Evolutionary conservation across 768 basidiomycete species (phyloP).

Genomic region (Amyloporia xantha): DNA sequence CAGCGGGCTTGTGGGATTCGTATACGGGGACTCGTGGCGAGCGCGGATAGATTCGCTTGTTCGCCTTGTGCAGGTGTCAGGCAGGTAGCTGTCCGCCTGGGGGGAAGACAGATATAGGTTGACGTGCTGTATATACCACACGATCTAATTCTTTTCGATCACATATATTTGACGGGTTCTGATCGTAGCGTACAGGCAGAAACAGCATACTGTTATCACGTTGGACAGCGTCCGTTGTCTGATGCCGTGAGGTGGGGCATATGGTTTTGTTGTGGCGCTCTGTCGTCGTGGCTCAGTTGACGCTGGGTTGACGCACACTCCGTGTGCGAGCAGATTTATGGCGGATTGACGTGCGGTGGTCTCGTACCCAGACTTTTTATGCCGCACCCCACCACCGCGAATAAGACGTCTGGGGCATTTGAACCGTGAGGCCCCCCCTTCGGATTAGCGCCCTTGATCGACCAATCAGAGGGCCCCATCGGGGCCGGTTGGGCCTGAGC

Average conservation of each 20-base stretch:
- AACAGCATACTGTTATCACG: neutral
- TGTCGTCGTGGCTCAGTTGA: neutral
- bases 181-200: neutral
- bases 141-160: neutral
- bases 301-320: no score
- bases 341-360: no score
- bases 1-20: slow-evolving; percentile 39
- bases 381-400: no score
- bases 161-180: neutral
- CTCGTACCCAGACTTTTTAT: no score
- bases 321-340: neutral
- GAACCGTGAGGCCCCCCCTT: no score
- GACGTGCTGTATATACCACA: neutral
- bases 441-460: no score
- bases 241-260: neutral
- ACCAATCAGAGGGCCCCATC: no score
- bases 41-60: slow-evolving; percentile 34
- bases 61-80: slow-evolving; percentile 31
- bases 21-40: slow-evolving; percentile 46
- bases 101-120: neutral
- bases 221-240: neutral
- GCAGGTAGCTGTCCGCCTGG: neutral
- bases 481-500: no score
- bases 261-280: neutral
- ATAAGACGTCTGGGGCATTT: no score